These are phyloP conservation scores for Pisolithus microcarpus DNA, from an alignment of 768 basidiomycete genomes.

Conservation along the genomic window DNA sequence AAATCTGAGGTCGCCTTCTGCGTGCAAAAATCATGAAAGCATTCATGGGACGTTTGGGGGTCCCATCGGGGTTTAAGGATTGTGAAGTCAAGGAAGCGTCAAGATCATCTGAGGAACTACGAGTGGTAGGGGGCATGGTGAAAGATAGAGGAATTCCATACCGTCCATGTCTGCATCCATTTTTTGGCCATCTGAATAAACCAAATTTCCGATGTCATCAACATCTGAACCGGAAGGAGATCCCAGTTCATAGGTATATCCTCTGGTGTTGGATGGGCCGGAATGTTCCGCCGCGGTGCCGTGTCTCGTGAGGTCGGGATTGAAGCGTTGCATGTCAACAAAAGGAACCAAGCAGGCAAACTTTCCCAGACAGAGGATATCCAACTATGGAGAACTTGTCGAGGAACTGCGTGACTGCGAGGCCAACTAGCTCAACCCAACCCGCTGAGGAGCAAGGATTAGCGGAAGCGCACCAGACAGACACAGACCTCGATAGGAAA, in stretches of 20 bases:
- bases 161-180: slow-evolving; percentile 42
- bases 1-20: slow-evolving; percentile 73
- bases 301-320: slow-evolving; percentile 17
- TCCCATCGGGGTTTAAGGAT: slow-evolving; percentile 79
- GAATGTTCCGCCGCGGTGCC: slow-evolving; percentile 21
- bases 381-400: not conserved
- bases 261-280: slow-evolving; percentile 20
- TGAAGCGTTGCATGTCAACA: slow-evolving; percentile 25
- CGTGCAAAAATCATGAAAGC: slow-evolving; percentile 93
- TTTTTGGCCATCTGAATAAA: slow-evolving; percentile 31
- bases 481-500: slow-evolving; percentile 23
- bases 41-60: slow-evolving; percentile 88
- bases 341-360: slow-evolving; percentile 3
- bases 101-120: slow-evolving; percentile 28
- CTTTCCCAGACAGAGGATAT: slow-evolving; percentile 10
- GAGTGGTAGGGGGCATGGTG: slow-evolving; percentile 10
- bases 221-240: slow-evolving; percentile 50
- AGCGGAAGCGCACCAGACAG: slow-evolving; percentile 14
- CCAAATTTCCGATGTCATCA: slow-evolving; percentile 35
- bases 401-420: slow-evolving; percentile 1
- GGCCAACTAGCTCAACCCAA: not conserved
- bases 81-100: slow-evolving; percentile 58
- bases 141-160: slow-evolving; percentile 12
- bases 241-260: slow-evolving; percentile 38
- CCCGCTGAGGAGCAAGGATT: slow-evolving; percentile 21